Evolutionary conservation across 192 early-diverging fungal genomes (phyloP), one percentile per base, ranked within the genome.

Genomic region (Allomyces macrogynus): DNA sequence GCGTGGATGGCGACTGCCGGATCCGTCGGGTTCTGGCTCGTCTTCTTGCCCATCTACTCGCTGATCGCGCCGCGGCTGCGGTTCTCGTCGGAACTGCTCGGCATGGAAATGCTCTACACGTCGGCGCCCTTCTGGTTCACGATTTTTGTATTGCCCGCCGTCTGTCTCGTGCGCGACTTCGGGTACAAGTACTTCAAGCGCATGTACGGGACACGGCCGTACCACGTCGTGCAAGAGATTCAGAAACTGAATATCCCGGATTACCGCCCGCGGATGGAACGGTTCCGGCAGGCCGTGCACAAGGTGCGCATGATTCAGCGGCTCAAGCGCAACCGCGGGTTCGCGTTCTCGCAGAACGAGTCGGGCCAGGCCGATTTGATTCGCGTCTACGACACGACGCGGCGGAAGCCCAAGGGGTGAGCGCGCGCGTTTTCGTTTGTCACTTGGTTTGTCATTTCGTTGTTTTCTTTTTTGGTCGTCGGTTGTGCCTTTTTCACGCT

Each of bases 221-320:
- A 97, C 73, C 96, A 99, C 71, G 90, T 93, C 71, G 88, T 96
- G 60, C 94, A 97, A 76, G 96, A 99, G 77, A 99, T 99, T 66
- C 89, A 97, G 75, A 96, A 95, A 76, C 91, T 88, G 83, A 97
- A 99, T 75, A 90, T 99, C 64, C 96, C 93, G 24, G 96, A 99
- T 72, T 94, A 93, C 70, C 83, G 94, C 44, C 96, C 96, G 60
- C 81, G 96, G 44, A 92, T 94, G 90, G 93, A 99, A 72, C 83
- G 89, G 64, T 99, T 99, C 90, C 81, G 89, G 68, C 93, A 99
- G 75, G 93, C 93, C 8, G 93, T 99, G n/a, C 86, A 95, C 79
- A 99, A 99, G 79, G 94, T 93, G 7, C 82, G 89, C 20, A 77
- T 86, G 68, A 87, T 91, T 61, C 96, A 99, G 78, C 80, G 96